Percentiles rank a stretch among this genome's conserved stretches.
Evolutionary conservation across 1,139 yeast genomes (phyloP).

Genomic region (Debaryomyces psychrophilus): DNA sequence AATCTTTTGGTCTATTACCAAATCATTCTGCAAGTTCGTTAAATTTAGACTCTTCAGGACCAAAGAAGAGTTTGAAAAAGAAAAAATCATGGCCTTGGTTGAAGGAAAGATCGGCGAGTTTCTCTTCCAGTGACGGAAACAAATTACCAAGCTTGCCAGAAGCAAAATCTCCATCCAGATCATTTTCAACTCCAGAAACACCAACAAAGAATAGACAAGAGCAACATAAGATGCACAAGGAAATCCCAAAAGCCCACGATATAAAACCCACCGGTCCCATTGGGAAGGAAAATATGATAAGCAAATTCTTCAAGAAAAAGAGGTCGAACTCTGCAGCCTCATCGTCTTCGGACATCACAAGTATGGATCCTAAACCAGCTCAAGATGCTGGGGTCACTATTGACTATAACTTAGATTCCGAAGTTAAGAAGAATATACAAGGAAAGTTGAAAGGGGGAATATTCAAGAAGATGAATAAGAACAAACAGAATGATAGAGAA

Average conservation of each 20-base stretch:
- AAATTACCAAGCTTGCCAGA: constrained; percentile 27
- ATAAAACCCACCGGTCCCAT: constrained; percentile 11
- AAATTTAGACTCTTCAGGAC: constrained; percentile 5
- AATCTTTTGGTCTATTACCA: constrained; percentile 28
- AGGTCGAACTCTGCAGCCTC: constrained; percentile 23
- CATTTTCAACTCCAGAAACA: constrained; percentile 42
- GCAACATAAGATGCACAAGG: neutral
- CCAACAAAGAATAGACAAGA: constrained; percentile 7
- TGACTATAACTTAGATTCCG: constrained; percentile 37
- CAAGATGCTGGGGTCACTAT: constrained; percentile 29
- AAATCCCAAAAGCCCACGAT: constrained; percentile 5
- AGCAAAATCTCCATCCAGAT: constrained; percentile 26
- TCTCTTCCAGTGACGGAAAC: constrained; percentile 29
- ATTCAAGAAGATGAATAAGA: constrained; percentile 26
- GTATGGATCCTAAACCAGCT: neutral
- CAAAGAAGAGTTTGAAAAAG: constrained; percentile 26
- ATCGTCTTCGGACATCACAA: constrained; percentile 4
- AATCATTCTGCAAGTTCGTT: constrained; percentile 15
- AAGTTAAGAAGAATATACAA: constrained; percentile 20
- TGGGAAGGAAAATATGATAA: constrained; percentile 47
- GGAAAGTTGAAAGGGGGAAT: constrained; percentile 21
- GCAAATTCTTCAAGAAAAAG: constrained; percentile 50
- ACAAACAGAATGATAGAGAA: constrained; percentile 13
- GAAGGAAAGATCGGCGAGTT: constrained; percentile 38
- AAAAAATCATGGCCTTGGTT: constrained; percentile 48